phyloP scores from a whole-genome alignment of 75 land plant species.

The Isoetes taiwanensis region DNA sequence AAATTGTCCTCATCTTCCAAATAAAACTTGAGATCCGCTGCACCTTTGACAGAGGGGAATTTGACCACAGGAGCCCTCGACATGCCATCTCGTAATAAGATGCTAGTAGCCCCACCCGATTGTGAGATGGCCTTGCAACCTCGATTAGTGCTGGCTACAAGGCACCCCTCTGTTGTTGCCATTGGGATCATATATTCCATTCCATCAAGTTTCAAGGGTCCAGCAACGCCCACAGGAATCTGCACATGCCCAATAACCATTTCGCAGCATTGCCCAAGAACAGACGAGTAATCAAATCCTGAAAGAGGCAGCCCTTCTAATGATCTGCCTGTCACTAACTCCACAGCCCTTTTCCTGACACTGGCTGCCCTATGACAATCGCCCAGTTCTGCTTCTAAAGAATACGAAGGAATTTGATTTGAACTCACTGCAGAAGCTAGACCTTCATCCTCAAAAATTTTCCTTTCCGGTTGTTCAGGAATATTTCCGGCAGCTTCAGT shows the following conservation, averaged over 20 bases:
- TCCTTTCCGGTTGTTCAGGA: too few species aligned
- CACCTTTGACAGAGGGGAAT: constrained; percentile 35
- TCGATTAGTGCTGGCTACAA: constrained; percentile 73
- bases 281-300: not conserved
- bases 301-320: not conserved
- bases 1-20: constrained; percentile 55
- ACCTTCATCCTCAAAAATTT: constrained; percentile 29
- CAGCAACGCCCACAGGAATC: constrained; percentile 18
- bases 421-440: constrained; percentile 17
- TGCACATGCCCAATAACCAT: constrained; percentile 20
- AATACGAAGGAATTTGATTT: constrained; percentile 7
- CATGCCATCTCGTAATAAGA: constrained; percentile 53
- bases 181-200: constrained; percentile 54
- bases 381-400: not conserved
- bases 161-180: constrained; percentile 83
- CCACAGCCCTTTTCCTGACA: constrained; percentile 1
- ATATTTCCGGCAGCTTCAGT: too few species aligned
- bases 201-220: constrained; percentile 14
- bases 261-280: constrained; percentile 20
- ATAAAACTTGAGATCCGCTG: constrained; percentile 63
- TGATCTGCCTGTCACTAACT: not conserved
- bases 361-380: not conserved
- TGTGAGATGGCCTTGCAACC: constrained; percentile 63
- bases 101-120: constrained; percentile 52
- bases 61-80: constrained; percentile 73